These are phyloP conservation scores for Pichia norvegensis DNA, from an alignment of 1,139 yeast species.

Conservation along the genomic window DNA sequence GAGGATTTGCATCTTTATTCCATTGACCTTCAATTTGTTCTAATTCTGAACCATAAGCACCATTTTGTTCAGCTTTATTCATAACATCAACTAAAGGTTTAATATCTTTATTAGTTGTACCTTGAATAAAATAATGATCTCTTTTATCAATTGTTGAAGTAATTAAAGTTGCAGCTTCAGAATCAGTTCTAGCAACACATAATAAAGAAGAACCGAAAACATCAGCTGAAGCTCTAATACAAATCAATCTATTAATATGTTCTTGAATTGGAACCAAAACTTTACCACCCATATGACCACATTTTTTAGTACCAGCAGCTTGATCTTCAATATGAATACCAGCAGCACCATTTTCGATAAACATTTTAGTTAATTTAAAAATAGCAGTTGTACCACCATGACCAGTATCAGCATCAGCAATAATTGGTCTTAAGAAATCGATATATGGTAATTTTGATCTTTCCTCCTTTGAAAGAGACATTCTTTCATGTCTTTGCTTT, in stretches of 20 bases:
- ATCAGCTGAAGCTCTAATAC: conserved; percentile 94
- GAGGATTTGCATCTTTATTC: conserved; percentile 76
- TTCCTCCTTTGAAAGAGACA: conserved; percentile 49
- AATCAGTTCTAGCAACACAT: conserved; percentile 91
- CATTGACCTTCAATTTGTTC: conserved; percentile 75
- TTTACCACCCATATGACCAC: conserved; percentile 98
- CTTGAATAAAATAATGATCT: conserved; percentile 88
- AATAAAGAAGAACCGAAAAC: conserved; percentile 80
- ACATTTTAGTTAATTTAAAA: conserved; percentile 89
- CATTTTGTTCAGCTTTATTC: conserved; percentile 72
- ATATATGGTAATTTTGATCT: conserved; percentile 57
- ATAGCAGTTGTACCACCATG: conserved; percentile 98
- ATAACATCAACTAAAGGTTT: conserved; percentile 66
- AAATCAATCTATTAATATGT: conserved; percentile 88
- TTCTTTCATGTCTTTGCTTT: conserved; percentile 85
- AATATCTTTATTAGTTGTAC: conserved; percentile 79
- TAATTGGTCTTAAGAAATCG: conserved; percentile 88
- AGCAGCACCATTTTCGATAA: conserved; percentile 97
- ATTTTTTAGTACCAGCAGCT: conserved; percentile 97
- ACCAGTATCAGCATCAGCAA: conserved; percentile 98
- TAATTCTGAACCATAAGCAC: conserved; percentile 64
- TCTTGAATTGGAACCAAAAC: conserved; percentile 96
- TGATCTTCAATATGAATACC: conserved; percentile 98
- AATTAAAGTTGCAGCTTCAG: conserved; percentile 93
- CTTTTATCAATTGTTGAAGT: conserved; percentile 91